phyloP scores from a whole-genome alignment of 2,329 filamentous ascomycete species.

The Penicillium frequentans region DNA sequence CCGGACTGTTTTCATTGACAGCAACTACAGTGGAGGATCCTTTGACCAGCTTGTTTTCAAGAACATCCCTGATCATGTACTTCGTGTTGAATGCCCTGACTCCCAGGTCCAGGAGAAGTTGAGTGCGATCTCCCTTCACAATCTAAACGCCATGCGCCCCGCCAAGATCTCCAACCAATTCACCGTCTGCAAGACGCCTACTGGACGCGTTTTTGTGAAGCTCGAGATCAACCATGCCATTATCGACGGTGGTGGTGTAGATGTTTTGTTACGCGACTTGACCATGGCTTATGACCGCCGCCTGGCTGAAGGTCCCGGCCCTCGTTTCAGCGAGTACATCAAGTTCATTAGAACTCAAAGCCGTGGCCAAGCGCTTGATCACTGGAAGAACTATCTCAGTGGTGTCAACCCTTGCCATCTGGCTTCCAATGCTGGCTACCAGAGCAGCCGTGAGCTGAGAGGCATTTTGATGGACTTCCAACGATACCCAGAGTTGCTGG shows the following conservation, averaged over 20 bases:
- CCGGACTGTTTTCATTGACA: conserved; percentile 37
- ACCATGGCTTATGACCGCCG: conserved; percentile 32
- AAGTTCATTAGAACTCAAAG: conserved; percentile 31
- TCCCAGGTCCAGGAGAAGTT: conserved; percentile 28
- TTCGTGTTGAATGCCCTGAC: conserved; percentile 32
- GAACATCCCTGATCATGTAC: conserved; percentile 21
- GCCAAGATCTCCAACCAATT: conserved; percentile 36
- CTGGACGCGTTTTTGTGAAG: conserved; percentile 33
- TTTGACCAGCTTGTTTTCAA: conserved; percentile 42
- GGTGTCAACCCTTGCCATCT: conserved; percentile 36
- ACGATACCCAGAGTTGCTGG: conserved; percentile 30
- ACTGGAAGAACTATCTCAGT: conserved; percentile 38
- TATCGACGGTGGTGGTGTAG: conserved; percentile 38
- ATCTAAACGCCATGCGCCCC: conserved; percentile 25
- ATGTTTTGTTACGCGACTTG: conserved; percentile 33
- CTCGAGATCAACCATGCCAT: conserved; percentile 41
- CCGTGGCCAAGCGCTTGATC: conserved; percentile 26
- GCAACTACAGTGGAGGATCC: conserved; percentile 32
- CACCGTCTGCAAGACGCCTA: conserved; percentile 33
- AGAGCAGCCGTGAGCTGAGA: conserved; percentile 21
- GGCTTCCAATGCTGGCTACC: conserved; percentile 9
- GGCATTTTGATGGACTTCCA: conserved; percentile 30
- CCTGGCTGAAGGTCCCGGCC: conserved; percentile 27
- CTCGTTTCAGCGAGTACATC: conserved; percentile 40
- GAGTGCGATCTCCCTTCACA: conserved; percentile 27